Evolutionary conservation across 768 basidiomycete species (phyloP).

Genomic region (Russula sp.): DNA sequence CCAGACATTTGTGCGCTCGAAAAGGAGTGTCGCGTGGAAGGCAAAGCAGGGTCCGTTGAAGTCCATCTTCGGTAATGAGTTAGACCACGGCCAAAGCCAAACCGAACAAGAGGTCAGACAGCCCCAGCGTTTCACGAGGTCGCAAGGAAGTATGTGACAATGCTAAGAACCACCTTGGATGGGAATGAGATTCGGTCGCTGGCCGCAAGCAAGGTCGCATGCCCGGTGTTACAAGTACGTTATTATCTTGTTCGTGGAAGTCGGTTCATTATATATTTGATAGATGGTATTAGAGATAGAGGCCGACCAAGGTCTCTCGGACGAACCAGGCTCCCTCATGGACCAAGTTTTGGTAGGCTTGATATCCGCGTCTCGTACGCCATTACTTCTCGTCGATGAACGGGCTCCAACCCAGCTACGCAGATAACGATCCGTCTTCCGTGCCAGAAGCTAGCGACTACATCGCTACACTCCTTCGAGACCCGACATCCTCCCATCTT

Average conservation of each 20-base stretch:
- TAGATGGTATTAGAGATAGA: conserved; percentile 86
- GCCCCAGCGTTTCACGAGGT: conserved; percentile 50
- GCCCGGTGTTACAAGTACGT: conserved; percentile 69
- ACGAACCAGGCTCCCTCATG: conserved; percentile 68
- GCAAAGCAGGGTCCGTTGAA: conserved; percentile 76
- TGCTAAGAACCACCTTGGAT: conserved; percentile 50
- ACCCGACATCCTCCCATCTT: conserved; percentile 85
- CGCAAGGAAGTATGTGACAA: conserved; percentile 47
- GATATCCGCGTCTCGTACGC: conserved; percentile 62
- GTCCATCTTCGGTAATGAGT: conserved; percentile 61
- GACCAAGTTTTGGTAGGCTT: conserved; percentile 77
- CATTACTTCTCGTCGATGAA: background rate
- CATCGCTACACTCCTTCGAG: conserved; percentile 75
- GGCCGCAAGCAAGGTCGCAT: conserved; percentile 57
- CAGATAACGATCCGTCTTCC: conserved; percentile 42
- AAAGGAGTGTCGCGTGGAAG: conserved; percentile 81
- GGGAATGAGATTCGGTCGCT: conserved; percentile 75
- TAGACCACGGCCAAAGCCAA: conserved; percentile 35
- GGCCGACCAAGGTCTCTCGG: conserved; percentile 57
- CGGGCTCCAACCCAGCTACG: background rate
- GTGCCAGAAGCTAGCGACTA: conserved; percentile 66
- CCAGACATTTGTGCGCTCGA: conserved; percentile 62
- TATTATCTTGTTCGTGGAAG: conserved; percentile 1
- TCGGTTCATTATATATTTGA: conserved; percentile 16
- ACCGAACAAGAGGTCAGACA: conserved; percentile 28